Conservation (phyloP, 1,284 basidiomycete species). For the Sporisorium scitamineum region DNA sequence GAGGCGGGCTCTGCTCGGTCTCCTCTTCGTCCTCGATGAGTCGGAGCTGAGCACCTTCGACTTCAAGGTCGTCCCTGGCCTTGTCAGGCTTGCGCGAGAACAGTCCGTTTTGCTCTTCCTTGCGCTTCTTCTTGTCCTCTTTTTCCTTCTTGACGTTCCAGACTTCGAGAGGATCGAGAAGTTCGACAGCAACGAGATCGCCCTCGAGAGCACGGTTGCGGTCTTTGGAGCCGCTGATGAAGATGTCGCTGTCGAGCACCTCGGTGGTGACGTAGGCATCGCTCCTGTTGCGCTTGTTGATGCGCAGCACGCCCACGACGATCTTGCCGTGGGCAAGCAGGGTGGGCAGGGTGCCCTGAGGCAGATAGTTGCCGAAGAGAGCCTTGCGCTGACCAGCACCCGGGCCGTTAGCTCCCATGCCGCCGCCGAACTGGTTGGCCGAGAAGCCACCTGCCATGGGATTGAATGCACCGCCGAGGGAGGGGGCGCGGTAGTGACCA, state of each 20-base stretch:
- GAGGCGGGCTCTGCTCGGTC: constrained; percentile 76
- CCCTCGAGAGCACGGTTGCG: constrained; percentile 98
- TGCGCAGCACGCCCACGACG: constrained; percentile 94
- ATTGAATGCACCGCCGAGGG: constrained; percentile 96
- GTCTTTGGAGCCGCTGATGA: constrained; percentile 89
- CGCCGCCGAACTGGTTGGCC: constrained; percentile 67
- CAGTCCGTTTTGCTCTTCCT: constrained; percentile 95
- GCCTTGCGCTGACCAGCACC: constrained; percentile 91
- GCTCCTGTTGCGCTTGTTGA: constrained; percentile 98
- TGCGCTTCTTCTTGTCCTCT: constrained; percentile 85
- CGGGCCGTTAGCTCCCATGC: constrained; percentile 73
- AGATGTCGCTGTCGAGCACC: constrained; percentile 97
- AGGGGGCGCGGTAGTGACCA: constrained; percentile 95
- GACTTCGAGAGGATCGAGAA: constrained; percentile 84
- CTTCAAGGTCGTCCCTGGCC: constrained; percentile 99
- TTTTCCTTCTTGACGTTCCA: constrained; percentile 99
- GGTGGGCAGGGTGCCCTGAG: constrained; percentile 95
- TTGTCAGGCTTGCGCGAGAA: constrained; percentile 91
- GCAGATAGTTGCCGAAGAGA: constrained; percentile 97
- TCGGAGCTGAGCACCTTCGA: constrained; percentile 96
- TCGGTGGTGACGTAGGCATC: constrained; percentile 99
- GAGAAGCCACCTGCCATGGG: constrained; percentile 74
- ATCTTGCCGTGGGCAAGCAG: constrained; percentile 97
- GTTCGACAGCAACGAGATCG: constrained; percentile 97
- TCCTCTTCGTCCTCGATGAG: constrained; percentile 94